phyloP scores from a whole-genome alignment of 805 yeast species.

The Lachancea nothofagi region DNA sequence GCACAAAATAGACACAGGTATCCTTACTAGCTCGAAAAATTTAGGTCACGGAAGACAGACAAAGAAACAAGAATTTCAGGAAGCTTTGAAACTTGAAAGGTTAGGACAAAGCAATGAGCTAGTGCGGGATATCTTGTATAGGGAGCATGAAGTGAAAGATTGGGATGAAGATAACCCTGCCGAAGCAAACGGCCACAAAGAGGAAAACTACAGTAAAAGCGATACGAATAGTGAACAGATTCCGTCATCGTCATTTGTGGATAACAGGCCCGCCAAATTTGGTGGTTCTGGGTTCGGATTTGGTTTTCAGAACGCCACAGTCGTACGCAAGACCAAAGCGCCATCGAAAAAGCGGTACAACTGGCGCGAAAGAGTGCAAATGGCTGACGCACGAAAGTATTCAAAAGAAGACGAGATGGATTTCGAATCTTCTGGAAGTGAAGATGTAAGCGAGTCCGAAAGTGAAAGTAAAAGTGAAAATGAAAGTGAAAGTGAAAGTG shows the following conservation, averaged over 20 bases:
- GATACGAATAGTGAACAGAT: conserved; percentile 19
- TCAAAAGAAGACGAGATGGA: conserved; percentile 57
- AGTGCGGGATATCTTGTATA: conserved; percentile 61
- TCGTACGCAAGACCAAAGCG: conserved; percentile 35
- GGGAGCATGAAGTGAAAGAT: conserved; percentile 56
- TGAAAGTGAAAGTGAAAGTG: conserved; percentile 2
- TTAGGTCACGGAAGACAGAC: conserved; percentile 74
- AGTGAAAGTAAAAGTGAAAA: not conserved
- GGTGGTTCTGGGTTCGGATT: conserved; percentile 67
- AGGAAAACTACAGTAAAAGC: conserved; percentile 24
- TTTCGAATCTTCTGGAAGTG: conserved; percentile 37
- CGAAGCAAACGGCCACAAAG: conserved; percentile 22
- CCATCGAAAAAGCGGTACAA: conserved; percentile 53
- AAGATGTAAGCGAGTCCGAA: conserved; percentile 20
- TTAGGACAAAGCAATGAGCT: conserved; percentile 62
- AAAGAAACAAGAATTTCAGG: conserved; percentile 60
- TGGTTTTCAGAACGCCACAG: conserved; percentile 54
- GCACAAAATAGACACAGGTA: conserved; percentile 58
- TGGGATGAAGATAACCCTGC: conserved; percentile 44
- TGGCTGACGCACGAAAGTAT: conserved; percentile 40
- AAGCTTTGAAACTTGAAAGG: conserved; percentile 66
- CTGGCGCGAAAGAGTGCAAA: conserved; percentile 61
- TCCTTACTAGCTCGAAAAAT: conserved; percentile 65
- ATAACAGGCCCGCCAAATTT: conserved; percentile 57
- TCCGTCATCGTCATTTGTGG: conserved; percentile 50